Base-by-base conservation (phyloP, 1,139 yeast species). In the Saccharomycopsis hybrid region DNA sequence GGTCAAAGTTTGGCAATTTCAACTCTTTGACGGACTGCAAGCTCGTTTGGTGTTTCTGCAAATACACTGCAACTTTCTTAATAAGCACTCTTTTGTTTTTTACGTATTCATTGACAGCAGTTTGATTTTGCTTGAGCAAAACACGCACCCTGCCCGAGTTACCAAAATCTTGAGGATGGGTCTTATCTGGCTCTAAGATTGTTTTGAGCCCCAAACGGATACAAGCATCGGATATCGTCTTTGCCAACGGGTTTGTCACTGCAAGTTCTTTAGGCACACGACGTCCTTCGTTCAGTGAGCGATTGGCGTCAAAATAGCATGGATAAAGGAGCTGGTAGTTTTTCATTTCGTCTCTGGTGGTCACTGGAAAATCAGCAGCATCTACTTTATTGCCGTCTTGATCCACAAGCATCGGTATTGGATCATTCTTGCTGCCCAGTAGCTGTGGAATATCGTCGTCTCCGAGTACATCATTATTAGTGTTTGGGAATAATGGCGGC, bases 81-180 rank as follows among this genome's bases (percentile, higher is more conserved):
- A 85, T 71, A 48, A 92, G 67, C 48, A 78, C 80, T 58, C 95
- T 78, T 64, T 90, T 90, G 58, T 77, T 81, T 44, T 68, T 66
- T 55, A 72, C 65, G 35, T 53, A 18, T 18, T 31, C 27, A 45
- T 73, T 66, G 2, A 66, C 61, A 31, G 69, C 64, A 45, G 67
- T 68, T 18, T 80, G 77, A 33, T 72, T 65, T 54, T 74, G 74
- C 60, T 79, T 82, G 40, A 85, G 59, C 46, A 80, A 69, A 25
- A 89, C 85, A 58, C 96, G 77, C 39, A 92, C 92, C 59, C 97
- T 76, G 11, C 98, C 98, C 1, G 97, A 95, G 63, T 92, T 92
- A 55, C 97, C 96, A 77, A 85, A 92, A 68, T 92, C 98, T 64
- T 89, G 96, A 8, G 98, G 98, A 66, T 92, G 98, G 2, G 85